phyloP scores from a whole-genome alignment of 352 stramenopile genomes.

The Phytophthora foliorum region DNA sequence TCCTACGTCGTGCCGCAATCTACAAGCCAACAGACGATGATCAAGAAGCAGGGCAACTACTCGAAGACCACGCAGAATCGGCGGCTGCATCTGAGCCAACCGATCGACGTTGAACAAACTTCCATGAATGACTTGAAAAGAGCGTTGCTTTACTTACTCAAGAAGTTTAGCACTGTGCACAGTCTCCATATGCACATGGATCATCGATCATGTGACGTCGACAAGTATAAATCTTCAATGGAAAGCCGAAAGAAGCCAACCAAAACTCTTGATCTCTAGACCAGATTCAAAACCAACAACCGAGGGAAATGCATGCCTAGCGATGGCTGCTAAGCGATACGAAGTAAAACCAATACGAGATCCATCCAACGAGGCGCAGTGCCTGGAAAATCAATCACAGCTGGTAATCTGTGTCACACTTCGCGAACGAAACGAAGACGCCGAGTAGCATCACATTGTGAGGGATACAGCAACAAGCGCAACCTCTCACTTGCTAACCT shows the following conservation, averaged over 20 bases:
- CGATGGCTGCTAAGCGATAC: neutral
- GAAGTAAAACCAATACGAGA: neutral
- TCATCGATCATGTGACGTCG: neutral
- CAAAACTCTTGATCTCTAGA: slow-evolving; percentile 9
- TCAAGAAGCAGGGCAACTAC: too few species aligned
- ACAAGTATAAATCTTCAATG: neutral
- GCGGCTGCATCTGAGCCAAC: slow-evolving; percentile 3
- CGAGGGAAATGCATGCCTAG: slow-evolving; percentile 4
- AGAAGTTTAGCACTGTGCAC: neutral
- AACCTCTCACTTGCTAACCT: neutral
- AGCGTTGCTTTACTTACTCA: too few species aligned
- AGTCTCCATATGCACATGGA: neutral
- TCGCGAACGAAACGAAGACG: neutral
- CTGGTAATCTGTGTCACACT: neutral
- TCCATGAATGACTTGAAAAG: too few species aligned
- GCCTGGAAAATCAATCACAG: neutral
- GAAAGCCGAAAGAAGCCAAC: neutral
- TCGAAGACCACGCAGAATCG: slow-evolving; percentile 2
- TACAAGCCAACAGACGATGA: neutral
- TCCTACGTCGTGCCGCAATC: neutral
- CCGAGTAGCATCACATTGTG: neutral
- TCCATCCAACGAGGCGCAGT: neutral
- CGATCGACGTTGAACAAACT: neutral
- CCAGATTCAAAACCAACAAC: neutral
- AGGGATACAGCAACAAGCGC: neutral